Conservation (phyloP, 192 early-diverging fungal genomes). For the Coemansia pectinata region DNA sequence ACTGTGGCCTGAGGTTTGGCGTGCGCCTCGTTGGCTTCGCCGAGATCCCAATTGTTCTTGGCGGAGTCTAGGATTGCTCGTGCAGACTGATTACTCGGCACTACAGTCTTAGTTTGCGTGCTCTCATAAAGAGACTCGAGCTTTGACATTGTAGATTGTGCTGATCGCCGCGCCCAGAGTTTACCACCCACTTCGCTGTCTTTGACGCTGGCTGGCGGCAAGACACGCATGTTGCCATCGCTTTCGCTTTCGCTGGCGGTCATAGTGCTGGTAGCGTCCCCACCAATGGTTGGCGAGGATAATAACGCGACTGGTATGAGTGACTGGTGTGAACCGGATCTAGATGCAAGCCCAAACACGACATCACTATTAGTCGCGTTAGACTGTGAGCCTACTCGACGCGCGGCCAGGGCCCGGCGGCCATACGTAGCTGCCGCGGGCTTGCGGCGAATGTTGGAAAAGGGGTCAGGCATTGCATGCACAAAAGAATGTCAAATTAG, state of each 20-base stretch:
- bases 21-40: neutral
- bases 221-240: neutral
- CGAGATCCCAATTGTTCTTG: constrained; percentile 41
- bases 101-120: constrained; percentile 8
- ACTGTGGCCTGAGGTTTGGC: neutral
- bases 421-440: constrained; percentile 45
- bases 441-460: constrained; percentile 46
- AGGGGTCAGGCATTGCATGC: constrained; percentile 42
- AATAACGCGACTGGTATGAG: neutral
- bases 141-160: constrained; percentile 31
- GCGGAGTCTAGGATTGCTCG: constrained; percentile 29
- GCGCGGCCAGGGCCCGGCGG: constrained; percentile 45
- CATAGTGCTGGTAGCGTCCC: neutral
- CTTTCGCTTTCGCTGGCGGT: constrained; percentile 6
- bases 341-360: neutral
- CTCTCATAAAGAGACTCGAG: constrained; percentile 36
- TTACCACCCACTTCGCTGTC: neutral
- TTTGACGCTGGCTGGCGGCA: neutral
- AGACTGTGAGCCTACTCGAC: constrained; percentile 22
- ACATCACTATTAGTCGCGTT: neutral
- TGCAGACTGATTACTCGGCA: constrained; percentile 8
- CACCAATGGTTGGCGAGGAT: neutral
- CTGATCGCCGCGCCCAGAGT: constrained; percentile 21
- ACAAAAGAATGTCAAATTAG: neutral
- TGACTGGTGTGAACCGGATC: neutral